Evolutionary conservation across 306 rosid species (phyloP), one percentile per base, ranked within the genome.

Genomic region (Phaseolus lunatus): DNA sequence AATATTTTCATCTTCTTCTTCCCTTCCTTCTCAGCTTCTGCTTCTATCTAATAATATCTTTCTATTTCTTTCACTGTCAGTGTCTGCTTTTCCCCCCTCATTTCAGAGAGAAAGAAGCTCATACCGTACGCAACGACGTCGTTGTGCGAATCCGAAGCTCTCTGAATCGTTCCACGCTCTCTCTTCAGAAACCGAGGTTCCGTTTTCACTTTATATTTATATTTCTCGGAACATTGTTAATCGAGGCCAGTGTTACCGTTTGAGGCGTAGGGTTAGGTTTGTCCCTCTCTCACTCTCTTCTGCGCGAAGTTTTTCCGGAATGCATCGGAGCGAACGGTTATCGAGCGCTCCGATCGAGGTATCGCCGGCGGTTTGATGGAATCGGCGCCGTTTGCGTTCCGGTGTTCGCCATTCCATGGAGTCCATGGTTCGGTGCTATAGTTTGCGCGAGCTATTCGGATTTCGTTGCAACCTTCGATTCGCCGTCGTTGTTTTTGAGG

Each of bases 291-390:
- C 37, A 16, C 7, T 43, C 15, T 78, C 14, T 26, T 74, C 19
- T 24, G 70, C 11, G n/a, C 16, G 1, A 31, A 50, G 24, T 20
- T 1, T 75, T 76, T 43, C 1, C 75, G 65, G 45, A 88, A 96
- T 96, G 98, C 87, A 41, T 81, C 70, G 57, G 70, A 67, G 83
- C 67, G 76, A 35, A 71, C 78, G 68, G 74, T 78, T 86, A 57
- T 76, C 67, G 83, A 48, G 75, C 85, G 88, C 74, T 84, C 65
- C 80, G 87, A 87, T 88, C 82, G 87, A 79, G 48, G 75, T 79
- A 41, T 84, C 84, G 56, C 78, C 76, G 89, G 80, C 84, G 85
- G 68, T 77, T 96, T 92, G 86, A 92, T 89, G 97, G 98, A 89
- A 88, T 71, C 81, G 56, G 67, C 48, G 72, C 74, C 71, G 66